A percentile compares a stretch with the other conserved stretches of the same genome.
These are phyloP conservation scores for Chamaenerion angustifolium DNA, from an alignment of 345 rosid species.

Conservation along the genomic window DNA sequence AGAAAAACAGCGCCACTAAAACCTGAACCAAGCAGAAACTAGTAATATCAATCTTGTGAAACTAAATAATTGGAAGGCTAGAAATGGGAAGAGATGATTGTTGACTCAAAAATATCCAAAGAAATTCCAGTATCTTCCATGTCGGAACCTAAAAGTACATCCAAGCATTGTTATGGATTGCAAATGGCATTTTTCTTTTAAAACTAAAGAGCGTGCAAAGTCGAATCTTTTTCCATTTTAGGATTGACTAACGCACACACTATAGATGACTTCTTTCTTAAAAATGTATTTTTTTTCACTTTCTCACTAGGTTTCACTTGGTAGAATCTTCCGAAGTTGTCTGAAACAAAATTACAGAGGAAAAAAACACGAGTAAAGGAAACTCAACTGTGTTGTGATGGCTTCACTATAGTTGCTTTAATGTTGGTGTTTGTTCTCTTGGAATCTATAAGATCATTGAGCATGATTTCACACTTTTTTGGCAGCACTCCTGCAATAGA, in stretches of 20 bases:
- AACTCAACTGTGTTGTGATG: constrained; percentile 40
- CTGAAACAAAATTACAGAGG: not conserved
- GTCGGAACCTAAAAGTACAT: constrained; percentile 24
- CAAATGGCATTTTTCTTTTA: not conserved
- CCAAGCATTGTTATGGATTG: not conserved
- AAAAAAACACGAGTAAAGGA: constrained; percentile 1
- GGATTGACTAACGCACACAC: too few relatives aligned
- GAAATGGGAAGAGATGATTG: constrained; percentile 82
- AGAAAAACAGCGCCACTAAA: too few relatives aligned
- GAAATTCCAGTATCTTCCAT: constrained; percentile 29
- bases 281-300: too few relatives aligned
- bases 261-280: too few relatives aligned
- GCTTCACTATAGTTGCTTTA: constrained; percentile 18
- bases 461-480: too few relatives aligned
- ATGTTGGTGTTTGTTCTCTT: too few relatives aligned
- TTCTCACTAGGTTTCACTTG: too few relatives aligned
- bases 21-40: too few relatives aligned
- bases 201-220: too few relatives aligned
- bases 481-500: too few relatives aligned
- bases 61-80: constrained; percentile 41
- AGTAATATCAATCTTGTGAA: not conserved
- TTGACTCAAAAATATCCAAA: constrained; percentile 57
- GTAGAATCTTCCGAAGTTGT: not conserved
- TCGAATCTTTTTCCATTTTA: too few relatives aligned
- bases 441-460: too few relatives aligned